A percentile compares a stretch with the other conserved stretches of the same genome.
phyloP scores from a whole-genome alignment of 2,329 filamentous ascomycete genomes.

The Botrytis hyacinthi region DNA sequence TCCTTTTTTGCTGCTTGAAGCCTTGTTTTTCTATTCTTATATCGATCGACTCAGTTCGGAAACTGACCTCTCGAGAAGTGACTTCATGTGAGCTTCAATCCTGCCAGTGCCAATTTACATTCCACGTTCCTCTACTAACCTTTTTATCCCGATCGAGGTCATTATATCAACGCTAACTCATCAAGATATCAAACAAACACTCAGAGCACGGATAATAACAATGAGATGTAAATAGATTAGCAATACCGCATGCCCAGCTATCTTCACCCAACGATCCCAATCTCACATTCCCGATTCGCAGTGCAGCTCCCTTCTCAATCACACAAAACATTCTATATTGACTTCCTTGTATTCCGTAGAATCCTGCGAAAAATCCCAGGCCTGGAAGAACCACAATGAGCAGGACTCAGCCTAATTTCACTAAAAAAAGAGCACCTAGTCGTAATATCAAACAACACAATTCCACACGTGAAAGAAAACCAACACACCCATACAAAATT shows the following conservation, averaged over 20 bases:
- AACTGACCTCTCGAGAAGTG: not conserved
- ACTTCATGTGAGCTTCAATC: not conserved
- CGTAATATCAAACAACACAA: fast-evolving
- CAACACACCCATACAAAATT: not conserved
- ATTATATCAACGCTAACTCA: too few species aligned
- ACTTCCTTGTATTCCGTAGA: not conserved
- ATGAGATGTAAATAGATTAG: too few species aligned
- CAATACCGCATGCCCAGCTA: too few species aligned
- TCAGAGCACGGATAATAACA: too few species aligned
- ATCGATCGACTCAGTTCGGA: not conserved
- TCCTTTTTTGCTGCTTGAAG: too few species aligned
- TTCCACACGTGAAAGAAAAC: too few species aligned
- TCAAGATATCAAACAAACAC: too few species aligned
- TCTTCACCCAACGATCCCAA: too few species aligned
- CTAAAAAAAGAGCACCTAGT: not conserved
- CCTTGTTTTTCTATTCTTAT: not conserved
- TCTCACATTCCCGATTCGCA: too few species aligned
- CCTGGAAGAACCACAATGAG: not conserved
- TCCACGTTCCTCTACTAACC: too few species aligned
- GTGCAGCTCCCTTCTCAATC: not conserved
- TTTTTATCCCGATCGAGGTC: too few species aligned
- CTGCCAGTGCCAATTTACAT: too few species aligned
- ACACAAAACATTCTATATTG: not conserved
- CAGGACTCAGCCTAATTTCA: not conserved
- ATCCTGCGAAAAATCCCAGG: fast-evolving